Percentiles rank a stretch among this genome's conserved stretches.
Evolutionary conservation across 2,329 filamentous ascomycete genomes (phyloP).

Genomic region (Capronia coronata): DNA sequence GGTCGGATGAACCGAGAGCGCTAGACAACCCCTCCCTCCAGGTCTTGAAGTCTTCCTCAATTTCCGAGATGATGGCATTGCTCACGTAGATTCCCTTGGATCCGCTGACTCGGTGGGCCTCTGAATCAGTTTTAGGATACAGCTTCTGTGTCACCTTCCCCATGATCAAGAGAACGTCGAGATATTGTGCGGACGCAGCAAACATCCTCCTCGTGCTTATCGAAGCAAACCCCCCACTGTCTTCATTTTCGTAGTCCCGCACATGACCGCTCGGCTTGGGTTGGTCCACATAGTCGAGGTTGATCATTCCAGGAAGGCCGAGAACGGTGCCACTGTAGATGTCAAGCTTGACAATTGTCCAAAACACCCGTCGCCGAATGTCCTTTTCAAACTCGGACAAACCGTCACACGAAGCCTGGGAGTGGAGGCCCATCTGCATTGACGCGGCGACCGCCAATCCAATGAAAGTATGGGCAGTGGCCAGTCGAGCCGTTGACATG

Average conservation of each 20-base stretch:
- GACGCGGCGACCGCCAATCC: conserved; percentile 16
- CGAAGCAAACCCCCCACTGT: conserved; percentile 7
- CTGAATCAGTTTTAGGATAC: conserved; percentile 16
- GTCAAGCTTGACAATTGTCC: conserved; percentile 23
- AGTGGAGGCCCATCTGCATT: conserved; percentile 21
- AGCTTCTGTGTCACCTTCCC: conserved; percentile 15
- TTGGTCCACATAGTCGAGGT: conserved; percentile 21
- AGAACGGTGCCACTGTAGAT: conserved; percentile 21
- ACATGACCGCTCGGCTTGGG: conserved; percentile 10
- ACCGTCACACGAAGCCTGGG: conserved; percentile 12
- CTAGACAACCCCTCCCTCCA: conserved; percentile 15
- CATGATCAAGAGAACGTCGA: conserved; percentile 19
- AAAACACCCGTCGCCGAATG: conserved; percentile 15
- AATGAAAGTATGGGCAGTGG: conserved; percentile 17
- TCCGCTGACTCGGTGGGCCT: conserved; percentile 7
- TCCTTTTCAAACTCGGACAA: conserved; percentile 8
- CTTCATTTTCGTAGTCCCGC: conserved; percentile 9
- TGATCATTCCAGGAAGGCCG: conserved; percentile 19
- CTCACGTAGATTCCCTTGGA: conserved; percentile 16
- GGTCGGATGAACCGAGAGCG: conserved; percentile 7
- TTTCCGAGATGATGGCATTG: conserved; percentile 11
- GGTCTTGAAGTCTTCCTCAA: conserved; percentile 17
- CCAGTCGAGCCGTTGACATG: conserved; percentile 21
- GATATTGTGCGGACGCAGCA: conserved; percentile 21
- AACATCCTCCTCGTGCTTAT: conserved; percentile 9